Percentiles rank a stretch among this genome's conserved stretches.
phyloP scores from a whole-genome alignment of 2,329 filamentous ascomycete species.

The Xylaria sp. region DNA sequence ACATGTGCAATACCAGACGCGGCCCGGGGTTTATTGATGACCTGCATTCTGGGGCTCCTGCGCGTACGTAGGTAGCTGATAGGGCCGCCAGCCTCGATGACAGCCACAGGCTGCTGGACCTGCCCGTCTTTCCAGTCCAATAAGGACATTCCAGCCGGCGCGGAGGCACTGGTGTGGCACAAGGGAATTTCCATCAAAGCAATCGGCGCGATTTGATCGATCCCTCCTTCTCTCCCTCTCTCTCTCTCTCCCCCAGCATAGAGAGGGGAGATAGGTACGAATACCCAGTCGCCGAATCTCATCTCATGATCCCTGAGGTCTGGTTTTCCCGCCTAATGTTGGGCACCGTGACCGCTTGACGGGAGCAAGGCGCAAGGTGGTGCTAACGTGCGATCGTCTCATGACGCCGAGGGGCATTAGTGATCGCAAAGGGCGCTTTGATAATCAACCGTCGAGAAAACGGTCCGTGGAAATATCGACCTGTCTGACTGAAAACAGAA shows the following conservation, averaged over 20 bases:
- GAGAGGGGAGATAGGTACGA: neutral
- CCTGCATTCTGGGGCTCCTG: too few species aligned
- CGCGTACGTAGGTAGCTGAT: too few species aligned
- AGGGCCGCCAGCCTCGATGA: conserved; percentile 9
- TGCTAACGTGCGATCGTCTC: conserved; percentile 23
- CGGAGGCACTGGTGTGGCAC: conserved; percentile 5
- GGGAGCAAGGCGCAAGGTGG: conserved; percentile 5
- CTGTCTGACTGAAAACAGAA: neutral
- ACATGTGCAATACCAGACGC: conserved; percentile 8
- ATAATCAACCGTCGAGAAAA: neutral
- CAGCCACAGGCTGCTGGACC: too few species aligned
- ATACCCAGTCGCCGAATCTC: neutral
- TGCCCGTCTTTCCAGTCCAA: conserved; percentile 12
- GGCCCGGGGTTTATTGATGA: conserved; percentile 26
- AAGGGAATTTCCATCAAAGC: conserved; percentile 12
- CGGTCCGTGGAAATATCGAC: neutral
- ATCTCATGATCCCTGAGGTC: conserved; percentile 12
- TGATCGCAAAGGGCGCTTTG: neutral
- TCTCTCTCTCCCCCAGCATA: neutral
- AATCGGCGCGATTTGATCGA: conserved; percentile 8
- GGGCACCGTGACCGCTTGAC: conserved; percentile 4
- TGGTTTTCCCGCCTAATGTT: conserved; percentile 2
- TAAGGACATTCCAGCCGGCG: conserved; percentile 8
- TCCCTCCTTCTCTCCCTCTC: neutral
- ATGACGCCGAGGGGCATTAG: conserved; percentile 6